phyloP scores from a whole-genome alignment of 768 basidiomycete species.

The Leccinellum rugosiceps region DNA sequence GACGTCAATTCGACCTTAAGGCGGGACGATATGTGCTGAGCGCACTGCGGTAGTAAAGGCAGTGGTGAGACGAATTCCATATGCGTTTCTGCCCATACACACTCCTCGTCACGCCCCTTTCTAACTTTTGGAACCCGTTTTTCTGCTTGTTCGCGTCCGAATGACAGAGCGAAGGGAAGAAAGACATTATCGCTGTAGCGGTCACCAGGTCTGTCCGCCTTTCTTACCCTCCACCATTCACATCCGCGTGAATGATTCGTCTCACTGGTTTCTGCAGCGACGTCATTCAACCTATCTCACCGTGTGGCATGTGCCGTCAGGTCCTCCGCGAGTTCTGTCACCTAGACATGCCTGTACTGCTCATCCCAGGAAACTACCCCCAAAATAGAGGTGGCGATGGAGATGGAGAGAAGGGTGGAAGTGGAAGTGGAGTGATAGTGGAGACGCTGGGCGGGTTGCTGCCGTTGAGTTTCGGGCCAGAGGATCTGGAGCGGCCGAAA shows the following conservation, averaged over 20 bases:
- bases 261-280: constrained; percentile 48
- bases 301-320: constrained; percentile 94
- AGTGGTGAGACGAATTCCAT: constrained; percentile 50
- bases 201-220: constrained; percentile 60
- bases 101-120: neutral
- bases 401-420: constrained; percentile 31
- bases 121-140: neutral
- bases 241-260: neutral
- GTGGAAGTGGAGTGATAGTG: constrained; percentile 41
- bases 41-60: constrained; percentile 95
- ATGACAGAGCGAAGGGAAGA: constrained; percentile 72
- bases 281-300: constrained; percentile 61
- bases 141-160: neutral
- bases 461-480: constrained; percentile 88
- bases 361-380: constrained; percentile 66
- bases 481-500: constrained; percentile 56
- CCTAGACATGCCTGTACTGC: constrained; percentile 64
- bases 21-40: constrained; percentile 91
- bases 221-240: too few species aligned
- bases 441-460: constrained; percentile 73
- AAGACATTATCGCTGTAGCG: constrained; percentile 70
- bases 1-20: constrained; percentile 38
- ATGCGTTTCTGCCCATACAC: neutral
- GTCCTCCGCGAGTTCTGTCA: constrained; percentile 84
- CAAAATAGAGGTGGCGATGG: constrained; percentile 26